Evolutionary conservation across 1,284 basidiomycete species (phyloP).

Genomic region (Microbotryum saponariae): DNA sequence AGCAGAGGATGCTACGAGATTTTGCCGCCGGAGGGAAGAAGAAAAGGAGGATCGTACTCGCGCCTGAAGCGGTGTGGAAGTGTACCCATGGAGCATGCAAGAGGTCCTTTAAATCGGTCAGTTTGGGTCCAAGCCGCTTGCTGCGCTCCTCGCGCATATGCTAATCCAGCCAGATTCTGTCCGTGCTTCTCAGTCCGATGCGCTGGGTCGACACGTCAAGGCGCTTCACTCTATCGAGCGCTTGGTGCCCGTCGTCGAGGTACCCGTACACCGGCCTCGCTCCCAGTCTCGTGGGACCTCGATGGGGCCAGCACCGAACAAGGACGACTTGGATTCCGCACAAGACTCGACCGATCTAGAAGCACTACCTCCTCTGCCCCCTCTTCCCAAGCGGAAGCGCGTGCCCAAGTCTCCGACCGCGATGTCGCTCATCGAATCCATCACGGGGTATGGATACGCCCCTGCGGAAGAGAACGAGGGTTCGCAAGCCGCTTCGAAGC

Average conservation of each 20-base stretch:
- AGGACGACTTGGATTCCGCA: too few species aligned
- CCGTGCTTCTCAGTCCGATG: neutral
- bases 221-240: neutral
- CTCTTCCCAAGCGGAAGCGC: neutral
- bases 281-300: neutral
- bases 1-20: conserved; percentile 20
- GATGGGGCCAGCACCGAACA: too few species aligned
- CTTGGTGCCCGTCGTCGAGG: too few species aligned
- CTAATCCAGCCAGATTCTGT: neutral
- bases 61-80: too few species aligned
- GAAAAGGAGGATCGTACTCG: conserved; percentile 9
- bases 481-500: neutral
- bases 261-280: neutral
- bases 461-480: neutral
- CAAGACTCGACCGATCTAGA: neutral
- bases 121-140: neutral
- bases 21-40: conserved; percentile 21
- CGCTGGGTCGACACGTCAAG: neutral
- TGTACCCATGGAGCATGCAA: neutral
- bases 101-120: conserved; percentile 14
- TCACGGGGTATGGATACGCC: too few species aligned
- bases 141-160: neutral
- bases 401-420: neutral
- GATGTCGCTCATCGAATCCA: conserved; percentile 10
- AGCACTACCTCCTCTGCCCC: neutral